Conservation (phyloP, 345 rosid species). For the Gossypium anomalum region DNA sequence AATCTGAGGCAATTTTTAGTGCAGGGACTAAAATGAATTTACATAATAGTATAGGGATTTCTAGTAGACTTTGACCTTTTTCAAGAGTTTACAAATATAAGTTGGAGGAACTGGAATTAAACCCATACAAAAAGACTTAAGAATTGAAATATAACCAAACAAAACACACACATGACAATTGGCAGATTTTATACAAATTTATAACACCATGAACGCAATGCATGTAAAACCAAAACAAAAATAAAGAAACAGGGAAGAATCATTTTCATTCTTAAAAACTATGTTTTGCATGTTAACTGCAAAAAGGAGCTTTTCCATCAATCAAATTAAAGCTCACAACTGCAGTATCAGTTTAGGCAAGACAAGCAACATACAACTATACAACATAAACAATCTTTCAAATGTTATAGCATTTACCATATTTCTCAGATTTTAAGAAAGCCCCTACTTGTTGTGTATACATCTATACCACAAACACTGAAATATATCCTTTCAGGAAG, state of each 20-base stretch:
- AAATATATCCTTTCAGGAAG: conserved; percentile 5
- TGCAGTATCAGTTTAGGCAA: conserved; percentile 16
- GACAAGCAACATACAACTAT: conserved; percentile 28
- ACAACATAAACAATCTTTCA: conserved; percentile 23
- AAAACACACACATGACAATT: too few relatives aligned
- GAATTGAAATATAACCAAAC: too few relatives aligned
- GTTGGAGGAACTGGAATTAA: too few relatives aligned
- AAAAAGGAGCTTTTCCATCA: conserved; percentile 19
- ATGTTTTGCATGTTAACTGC: conserved; percentile 18
- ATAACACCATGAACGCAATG: too few relatives aligned
- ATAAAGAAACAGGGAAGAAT: not conserved
- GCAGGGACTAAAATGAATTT: too few relatives aligned
- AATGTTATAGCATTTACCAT: conserved; percentile 15
- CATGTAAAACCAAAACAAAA: not conserved
- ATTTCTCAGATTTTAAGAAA: conserved; percentile 22
- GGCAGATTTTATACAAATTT: too few relatives aligned
- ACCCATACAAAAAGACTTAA: too few relatives aligned
- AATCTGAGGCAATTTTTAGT: too few relatives aligned
- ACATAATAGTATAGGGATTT: too few relatives aligned
- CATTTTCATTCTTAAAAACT: conserved; percentile 6
- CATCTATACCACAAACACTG: conserved; percentile 25
- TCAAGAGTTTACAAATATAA: too few relatives aligned
- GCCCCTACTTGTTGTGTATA: conserved; percentile 23
- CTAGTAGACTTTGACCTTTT: too few relatives aligned
- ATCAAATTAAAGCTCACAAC: conserved; percentile 9